Evolutionary conservation across 2,329 filamentous ascomycete species (phyloP).

Genomic region (Nannizziopsis barbatae): DNA sequence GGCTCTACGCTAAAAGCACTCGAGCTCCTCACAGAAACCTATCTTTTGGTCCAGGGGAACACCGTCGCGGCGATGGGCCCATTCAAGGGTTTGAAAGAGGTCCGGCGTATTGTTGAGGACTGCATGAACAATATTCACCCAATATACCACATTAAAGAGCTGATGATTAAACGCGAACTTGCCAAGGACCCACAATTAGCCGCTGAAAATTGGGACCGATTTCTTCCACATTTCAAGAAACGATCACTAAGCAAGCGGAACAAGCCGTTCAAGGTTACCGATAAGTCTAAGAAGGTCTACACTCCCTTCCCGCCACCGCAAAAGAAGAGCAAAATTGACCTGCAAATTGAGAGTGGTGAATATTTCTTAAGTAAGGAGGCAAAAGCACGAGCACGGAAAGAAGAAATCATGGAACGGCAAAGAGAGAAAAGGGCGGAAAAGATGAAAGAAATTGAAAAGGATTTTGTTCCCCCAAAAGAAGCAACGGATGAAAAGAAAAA

Average conservation of each 20-base stretch:
- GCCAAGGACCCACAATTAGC: constrained; percentile 79
- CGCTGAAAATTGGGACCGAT: constrained; percentile 87
- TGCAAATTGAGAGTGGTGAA: constrained; percentile 95
- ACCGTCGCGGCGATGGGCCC: constrained; percentile 86
- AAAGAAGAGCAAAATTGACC: constrained; percentile 97
- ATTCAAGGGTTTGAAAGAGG: constrained; percentile 86
- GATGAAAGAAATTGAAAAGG: constrained; percentile 69
- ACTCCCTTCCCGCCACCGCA: constrained; percentile 94
- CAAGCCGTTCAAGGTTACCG: constrained; percentile 71
- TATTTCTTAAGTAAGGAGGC: constrained; percentile 91
- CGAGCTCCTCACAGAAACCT: constrained; percentile 80
- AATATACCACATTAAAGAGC: constrained; percentile 86
- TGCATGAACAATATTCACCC: constrained; percentile 92
- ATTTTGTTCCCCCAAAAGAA: constrained; percentile 81
- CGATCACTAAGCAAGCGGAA: constrained; percentile 73
- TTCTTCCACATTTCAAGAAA: constrained; percentile 95
- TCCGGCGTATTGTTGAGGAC: constrained; percentile 79
- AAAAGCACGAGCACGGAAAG: constrained; percentile 70
- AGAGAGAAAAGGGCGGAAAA: constrained; percentile 79
- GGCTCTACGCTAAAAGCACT: constrained; percentile 90
- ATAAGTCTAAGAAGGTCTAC: constrained; percentile 90
- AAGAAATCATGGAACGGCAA: constrained; percentile 74
- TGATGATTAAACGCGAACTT: constrained; percentile 88
- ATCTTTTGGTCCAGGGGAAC: constrained; percentile 93
- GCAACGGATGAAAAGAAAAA: constrained; percentile 44